Evolutionary conservation across 2,329 filamentous ascomycete species (phyloP), one percentile per base, ranked within the genome.

Genomic region (Neonectria ditissima): DNA sequence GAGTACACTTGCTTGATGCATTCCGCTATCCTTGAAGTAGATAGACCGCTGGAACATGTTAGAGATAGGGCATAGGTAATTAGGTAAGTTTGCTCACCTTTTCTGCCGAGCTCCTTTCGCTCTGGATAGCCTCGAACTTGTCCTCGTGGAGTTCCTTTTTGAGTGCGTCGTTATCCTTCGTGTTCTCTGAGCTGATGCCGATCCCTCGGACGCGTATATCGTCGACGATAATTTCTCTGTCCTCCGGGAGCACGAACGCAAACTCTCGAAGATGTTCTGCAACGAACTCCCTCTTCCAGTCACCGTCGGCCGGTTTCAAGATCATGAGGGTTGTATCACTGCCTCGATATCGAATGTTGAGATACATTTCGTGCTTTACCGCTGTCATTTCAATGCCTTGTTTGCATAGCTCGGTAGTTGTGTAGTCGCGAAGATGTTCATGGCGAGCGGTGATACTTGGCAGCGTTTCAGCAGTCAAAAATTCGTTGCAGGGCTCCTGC

Each of bases 261-360:
- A 81, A 80, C 64, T 82, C 77, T 28, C 77, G 73, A 18, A 73
- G 70, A 52, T 81, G 80, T 18, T 74, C 69, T 2, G 70, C 71
- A 2, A 65, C 71, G 39, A 82, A 81, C 1, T 72, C 63, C 4
- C 43, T 56, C 11, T 43, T 68, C 70, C 41, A 82, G 47, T 80
- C 73, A 7, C 74, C 73, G 20, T 78, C 75, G 5, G 64, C 67
- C 1, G 77, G 75, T 10, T 76, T 76, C 8, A 80, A 65, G 32
- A 86, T 81, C 79, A 84, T 84, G 48, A 86, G 47, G 16, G 52
- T 55, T 1, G 58, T 67, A 16, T 65, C 62, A 0, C 80, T 83
- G 1, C 83, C 83, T 61, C 82, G 79, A 55, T 85, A 84, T 18
- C 83, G 78, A 69, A 85, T 77, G 59, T 83, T 83, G 5, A 85